Evolutionary conservation across 495 filamentous ascomycete species (phyloP), one percentile per base, ranked within the genome.

Genomic region (Tetracladium setigerum): DNA sequence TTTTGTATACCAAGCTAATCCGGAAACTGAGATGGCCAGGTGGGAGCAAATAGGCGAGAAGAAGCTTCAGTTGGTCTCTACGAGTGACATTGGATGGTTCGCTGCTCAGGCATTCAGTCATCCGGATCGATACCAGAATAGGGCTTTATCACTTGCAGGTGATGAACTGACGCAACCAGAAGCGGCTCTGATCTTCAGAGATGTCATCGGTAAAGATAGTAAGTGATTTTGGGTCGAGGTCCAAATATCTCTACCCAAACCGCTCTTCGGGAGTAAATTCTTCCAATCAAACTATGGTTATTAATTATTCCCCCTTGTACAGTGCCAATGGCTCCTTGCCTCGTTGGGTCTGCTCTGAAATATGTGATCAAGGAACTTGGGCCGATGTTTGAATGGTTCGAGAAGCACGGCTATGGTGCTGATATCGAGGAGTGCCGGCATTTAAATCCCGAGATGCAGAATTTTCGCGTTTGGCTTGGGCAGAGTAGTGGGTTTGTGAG

Each of bases 21-120:
- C n/a, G n/a, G n/a, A n/a, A n/a, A n/a, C n/a, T n/a, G n/a, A n/a
- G n/a, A n/a, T n/a, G n/a, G n/a, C n/a, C n/a, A n/a, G n/a, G n/a
- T 67, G 68, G 38, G 66, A 65, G 24, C 55, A 63, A 17, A 46
- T 77, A 3, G 60, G 66, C 3, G 24, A 71, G 16, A 72, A 76
- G 49, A 43, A 57, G 0, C 54, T 87, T 41, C 82, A 86, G 53
- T 67, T 78, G 54, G 56, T 88, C 12, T 66, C 78, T 0, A 66
- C 65, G 0, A 57, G 55, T 1, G 82, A 87, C 46, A 86, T 88
- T 57, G 83, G 84, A 0, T 57, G 71, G 19, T 84, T 87, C 45
- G 82, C 65, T 4, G 79, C 77, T 9, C 67, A 76, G 54, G 81
- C 79, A 0, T 83, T 88, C 38, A 24, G 27, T 0, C 38, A 67